A percentile compares a stretch with the other conserved stretches of the same genome.
phyloP scores from a whole-genome alignment of 352 stramenopile species.

The Globisporangium nagaii region DNA sequence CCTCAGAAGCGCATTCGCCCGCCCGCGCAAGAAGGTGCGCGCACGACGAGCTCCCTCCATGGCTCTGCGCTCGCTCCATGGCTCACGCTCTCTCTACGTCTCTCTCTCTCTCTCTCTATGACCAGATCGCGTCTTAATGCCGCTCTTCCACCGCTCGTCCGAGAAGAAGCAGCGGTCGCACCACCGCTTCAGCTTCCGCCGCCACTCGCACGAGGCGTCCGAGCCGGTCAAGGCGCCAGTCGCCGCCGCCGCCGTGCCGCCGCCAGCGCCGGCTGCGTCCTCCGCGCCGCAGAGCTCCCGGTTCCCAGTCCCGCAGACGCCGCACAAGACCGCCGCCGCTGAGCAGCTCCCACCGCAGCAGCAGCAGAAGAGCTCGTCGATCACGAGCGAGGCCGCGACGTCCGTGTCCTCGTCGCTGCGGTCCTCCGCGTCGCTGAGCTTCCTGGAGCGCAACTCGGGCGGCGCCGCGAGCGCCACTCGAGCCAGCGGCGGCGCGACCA shows the following conservation, averaged over 20 bases:
- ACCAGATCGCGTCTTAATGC: conserved; percentile 23
- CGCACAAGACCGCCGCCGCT: neutral
- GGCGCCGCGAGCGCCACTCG: conserved; percentile 31
- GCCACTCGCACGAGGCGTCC: conserved; percentile 33
- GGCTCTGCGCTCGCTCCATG: neutral
- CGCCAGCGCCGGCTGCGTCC: neutral
- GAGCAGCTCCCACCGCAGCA: neutral
- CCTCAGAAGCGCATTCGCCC: conserved; percentile 1
- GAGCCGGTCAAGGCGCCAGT: conserved; percentile 3
- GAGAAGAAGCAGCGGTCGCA: conserved; percentile 41
- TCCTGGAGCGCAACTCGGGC: conserved; percentile 34
- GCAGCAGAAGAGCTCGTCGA: conserved; percentile 7
- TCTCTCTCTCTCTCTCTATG: neutral
- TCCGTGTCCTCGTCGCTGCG: conserved; percentile 48
- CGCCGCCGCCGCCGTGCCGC: neutral
- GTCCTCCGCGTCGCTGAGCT: conserved; percentile 42
- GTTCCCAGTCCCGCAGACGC: neutral
- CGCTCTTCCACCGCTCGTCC: conserved; percentile 58
- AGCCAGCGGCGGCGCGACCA: conserved; percentile 7
- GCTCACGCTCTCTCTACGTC: neutral
- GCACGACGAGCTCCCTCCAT: neutral
- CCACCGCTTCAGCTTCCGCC: conserved; percentile 64
- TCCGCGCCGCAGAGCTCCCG: neutral
- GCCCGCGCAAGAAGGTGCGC: neutral
- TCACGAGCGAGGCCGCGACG: conserved; percentile 19